Evolutionary conservation across 805 yeast genomes (phyloP), one percentile per base, ranked within the genome.

Genomic region (Kodamaea hsintzibuensis): DNA sequence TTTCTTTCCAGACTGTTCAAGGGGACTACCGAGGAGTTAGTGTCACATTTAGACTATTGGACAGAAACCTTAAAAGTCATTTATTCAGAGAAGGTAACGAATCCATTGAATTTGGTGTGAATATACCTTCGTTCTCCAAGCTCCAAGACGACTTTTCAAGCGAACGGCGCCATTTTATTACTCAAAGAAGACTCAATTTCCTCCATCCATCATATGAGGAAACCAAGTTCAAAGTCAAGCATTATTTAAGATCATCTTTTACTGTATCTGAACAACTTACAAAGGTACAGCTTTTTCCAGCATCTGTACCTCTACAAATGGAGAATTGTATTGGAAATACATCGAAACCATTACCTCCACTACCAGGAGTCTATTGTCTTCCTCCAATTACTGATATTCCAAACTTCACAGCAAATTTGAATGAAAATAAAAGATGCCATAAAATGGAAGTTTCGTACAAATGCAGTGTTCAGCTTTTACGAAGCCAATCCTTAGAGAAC

Each of bases 151-250:
- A 53, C 42, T 42, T 45, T 2, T 56, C 54, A 37, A 45, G 50
- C 6, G 48, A 54, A n/a, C 16, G 44, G 13, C 25, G 7, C 13
- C 25, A n/a, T 12, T 40, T 40, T 17, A 12, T 40, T 14, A 9
- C n/a, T 13, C 25, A 12, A n/a, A 17, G 44, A 17, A 40, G 19
- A 14, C 19, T 40, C 17, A 40, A 40, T 22, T 40, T 40, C 18
- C 12, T 40, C 9, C 44, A 40, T 30, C 49, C 55, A 25, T 57
- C 49, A 64, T 66, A 51, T 70, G 75, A 25, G 61, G 61, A 53
- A 77, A 85, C 17, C 7, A 38, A 25, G 16, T 19, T 30, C 19
- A 45, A 25, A n/a, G 48, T 45, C 10, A 30, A 17, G 12, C 48
- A 45, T 17, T 45, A 9, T 7, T 27, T 45, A n/a, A 27, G 39